These are phyloP conservation scores for Xylaria multiplex DNA, from an alignment of 2,329 filamentous ascomycete genomes.

Conservation along the genomic window DNA sequence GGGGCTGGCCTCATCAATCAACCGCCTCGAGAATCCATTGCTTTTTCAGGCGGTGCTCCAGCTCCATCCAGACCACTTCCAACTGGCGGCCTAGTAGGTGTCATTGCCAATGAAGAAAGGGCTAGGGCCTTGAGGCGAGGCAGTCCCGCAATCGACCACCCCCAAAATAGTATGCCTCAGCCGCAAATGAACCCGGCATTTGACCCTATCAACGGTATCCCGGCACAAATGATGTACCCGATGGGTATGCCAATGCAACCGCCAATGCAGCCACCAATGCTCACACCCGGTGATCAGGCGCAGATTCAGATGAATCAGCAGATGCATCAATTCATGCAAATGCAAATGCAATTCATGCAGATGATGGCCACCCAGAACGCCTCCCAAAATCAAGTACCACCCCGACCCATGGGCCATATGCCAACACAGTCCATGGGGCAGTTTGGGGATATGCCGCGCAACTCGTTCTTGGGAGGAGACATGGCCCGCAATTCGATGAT, in stretches of 20 bases:
- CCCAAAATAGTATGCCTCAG: slow-evolving; percentile 53
- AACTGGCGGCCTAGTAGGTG: slow-evolving; percentile 83
- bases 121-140: slow-evolving; percentile 80
- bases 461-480: slow-evolving; percentile 40
- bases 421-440: slow-evolving; percentile 58
- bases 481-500: slow-evolving; percentile 47
- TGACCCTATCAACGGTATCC: slow-evolving; percentile 62
- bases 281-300: slow-evolving; percentile 74
- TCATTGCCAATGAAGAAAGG: slow-evolving; percentile 87
- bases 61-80: slow-evolving; percentile 58
- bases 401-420: slow-evolving; percentile 52
- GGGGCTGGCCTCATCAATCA: slow-evolving; percentile 80
- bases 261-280: slow-evolving; percentile 49
- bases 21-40: slow-evolving; percentile 77
- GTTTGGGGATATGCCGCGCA: slow-evolving; percentile 48
- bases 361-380: slow-evolving; percentile 69
- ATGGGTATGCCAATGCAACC: slow-evolving; percentile 46
- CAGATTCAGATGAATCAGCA: slow-evolving; percentile 84
- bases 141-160: slow-evolving; percentile 73
- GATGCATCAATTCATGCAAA: slow-evolving; percentile 89
- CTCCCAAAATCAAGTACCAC: slow-evolving; percentile 42
- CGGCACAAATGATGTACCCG: slow-evolving; percentile 62
- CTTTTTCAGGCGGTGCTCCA: slow-evolving; percentile 69
- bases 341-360: slow-evolving; percentile 96
- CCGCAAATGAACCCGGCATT: slow-evolving; percentile 53